Base-by-base conservation (phyloP, 2,329 filamentous ascomycete genomes). In the Epichloe amarillans region DNA sequence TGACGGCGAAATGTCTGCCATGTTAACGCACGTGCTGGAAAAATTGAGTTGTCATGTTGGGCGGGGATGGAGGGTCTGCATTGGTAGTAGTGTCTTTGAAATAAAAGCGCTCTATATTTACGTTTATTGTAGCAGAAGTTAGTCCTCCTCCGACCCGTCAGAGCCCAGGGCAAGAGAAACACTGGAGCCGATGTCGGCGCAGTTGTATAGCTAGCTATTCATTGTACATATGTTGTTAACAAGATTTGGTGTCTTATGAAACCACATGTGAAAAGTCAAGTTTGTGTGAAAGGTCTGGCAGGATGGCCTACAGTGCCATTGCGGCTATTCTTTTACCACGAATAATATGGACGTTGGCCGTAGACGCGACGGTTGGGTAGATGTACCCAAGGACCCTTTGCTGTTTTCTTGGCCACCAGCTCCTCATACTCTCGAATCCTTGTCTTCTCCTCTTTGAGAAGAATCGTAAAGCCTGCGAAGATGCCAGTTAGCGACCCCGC, bases 401-500 rank as follows among this genome's bases (percentile, higher is more conserved):
- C 82, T 50, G 78, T 74, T 65, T 85, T 77, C 72, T 88, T 91
- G 58, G 82, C 82, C 63, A 88, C 76, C 52, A 83, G 80, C 62
- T 96, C 89, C 52, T 87, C 75, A 62, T 84, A 80, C 64, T 89
- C 77, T 54, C 93, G 80, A 61, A 96, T 82, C 50, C 89, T 77
- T 5, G 93, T 95, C 67, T 85, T 86, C 67, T 97, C 90, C 65
- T 98, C 93, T 72, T 97, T 98, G 63, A 98, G 72, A 14, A 95
- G 66, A 37, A 98, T 70, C 0, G 83, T 82, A 54, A 96, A 78
- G 57, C 77, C 87, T 89, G 58, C n/a, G 38, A 39, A 42, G 42
- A 7, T n/a, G 21, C 4, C 10, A 8, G 33, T 51, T 30, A 49
- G 46, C 15, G 15, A 19, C 5, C 5, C 12, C 8, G 26, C 8